Evolutionary conservation across 352 stramenopile genomes (phyloP).

Genomic region (Phytophthora vignae): DNA sequence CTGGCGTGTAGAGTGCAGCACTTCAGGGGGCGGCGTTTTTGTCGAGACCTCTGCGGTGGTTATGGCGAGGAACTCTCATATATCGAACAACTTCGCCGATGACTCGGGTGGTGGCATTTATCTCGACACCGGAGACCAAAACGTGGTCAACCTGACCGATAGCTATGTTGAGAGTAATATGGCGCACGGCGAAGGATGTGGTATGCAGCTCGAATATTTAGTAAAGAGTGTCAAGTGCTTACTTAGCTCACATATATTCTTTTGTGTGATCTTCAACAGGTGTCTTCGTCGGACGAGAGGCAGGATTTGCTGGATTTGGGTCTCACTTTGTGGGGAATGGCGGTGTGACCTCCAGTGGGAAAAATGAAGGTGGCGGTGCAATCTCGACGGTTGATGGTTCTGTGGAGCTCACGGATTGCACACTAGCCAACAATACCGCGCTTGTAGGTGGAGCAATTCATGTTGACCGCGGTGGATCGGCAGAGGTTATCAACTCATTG

Average conservation of each 20-base stretch:
- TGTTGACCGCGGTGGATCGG: conserved; percentile 41
- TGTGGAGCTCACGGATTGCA: conserved; percentile 41
- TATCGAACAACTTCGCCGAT: conserved; percentile 61
- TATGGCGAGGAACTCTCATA: conserved; percentile 25
- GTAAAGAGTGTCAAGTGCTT: not conserved
- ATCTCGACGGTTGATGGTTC: conserved; percentile 53
- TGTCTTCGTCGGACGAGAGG: conserved; percentile 63
- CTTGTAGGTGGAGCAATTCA: conserved; percentile 52
- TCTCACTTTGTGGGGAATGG: conserved; percentile 51
- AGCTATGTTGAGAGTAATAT: conserved; percentile 45
- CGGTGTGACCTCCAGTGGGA: conserved; percentile 54
- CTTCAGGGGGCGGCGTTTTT: conserved; percentile 60
- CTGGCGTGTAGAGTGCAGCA: conserved; percentile 48
- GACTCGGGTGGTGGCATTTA: conserved; percentile 68
- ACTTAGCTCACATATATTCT: not conserved
- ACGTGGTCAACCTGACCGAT: conserved; percentile 40
- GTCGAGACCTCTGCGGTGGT: conserved; percentile 44
- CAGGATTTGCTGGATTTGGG: conserved; percentile 28
- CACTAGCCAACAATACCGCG: conserved; percentile 61
- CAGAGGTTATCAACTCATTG: conserved; percentile 26
- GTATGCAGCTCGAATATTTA: conserved; percentile 29
- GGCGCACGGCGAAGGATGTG: conserved; percentile 55
- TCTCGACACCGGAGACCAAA: conserved; percentile 58
- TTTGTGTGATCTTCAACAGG: conserved; percentile 22
- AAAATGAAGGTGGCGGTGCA: conserved; percentile 63